phyloP scores from a whole-genome alignment of 2,329 filamentous ascomycete species.

The Colletotrichum noveboracense region DNA sequence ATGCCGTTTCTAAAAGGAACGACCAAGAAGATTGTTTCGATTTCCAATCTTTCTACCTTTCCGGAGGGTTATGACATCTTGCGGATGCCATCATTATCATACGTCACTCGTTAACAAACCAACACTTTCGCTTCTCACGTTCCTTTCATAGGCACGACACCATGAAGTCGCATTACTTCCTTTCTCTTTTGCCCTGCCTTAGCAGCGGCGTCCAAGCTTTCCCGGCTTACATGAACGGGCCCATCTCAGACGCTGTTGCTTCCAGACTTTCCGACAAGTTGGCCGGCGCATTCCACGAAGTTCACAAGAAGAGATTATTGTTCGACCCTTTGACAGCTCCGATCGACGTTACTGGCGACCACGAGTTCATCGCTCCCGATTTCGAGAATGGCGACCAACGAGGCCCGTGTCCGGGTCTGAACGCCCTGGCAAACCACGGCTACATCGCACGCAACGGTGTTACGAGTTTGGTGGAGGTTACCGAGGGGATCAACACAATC shows the following conservation, averaged over 20 bases:
- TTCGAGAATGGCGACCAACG: constrained; percentile 29
- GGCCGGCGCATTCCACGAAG: constrained; percentile 3
- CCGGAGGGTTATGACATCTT: background rate
- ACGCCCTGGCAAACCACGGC: constrained; percentile 41
- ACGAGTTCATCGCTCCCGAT: constrained; percentile 30
- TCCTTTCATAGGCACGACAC: background rate
- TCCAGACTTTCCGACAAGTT: constrained; percentile 3
- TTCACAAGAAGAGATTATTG: constrained; percentile 21
- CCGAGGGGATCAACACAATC: constrained; percentile 29
- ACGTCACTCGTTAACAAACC: background rate
- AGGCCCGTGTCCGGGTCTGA: constrained; percentile 39
- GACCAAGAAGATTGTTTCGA: background rate
- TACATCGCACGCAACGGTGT: constrained; percentile 36
- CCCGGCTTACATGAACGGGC: constrained; percentile 15
- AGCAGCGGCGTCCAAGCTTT: constrained; percentile 10
- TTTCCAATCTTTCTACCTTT: constrained; percentile 5
- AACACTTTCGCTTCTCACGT: background rate
- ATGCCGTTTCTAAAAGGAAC: background rate
- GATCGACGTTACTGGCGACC: constrained; percentile 23
- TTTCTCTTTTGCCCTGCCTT: constrained; percentile 14
- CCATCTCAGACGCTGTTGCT: constrained; percentile 1
- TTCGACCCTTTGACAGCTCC: constrained; percentile 23
- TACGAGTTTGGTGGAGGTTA: constrained; percentile 20
- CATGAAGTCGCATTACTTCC: constrained; percentile 4
- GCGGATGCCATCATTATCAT: background rate